phyloP scores from a whole-genome alignment of 306 rosid species.

The Crotalaria pallida region DNA sequence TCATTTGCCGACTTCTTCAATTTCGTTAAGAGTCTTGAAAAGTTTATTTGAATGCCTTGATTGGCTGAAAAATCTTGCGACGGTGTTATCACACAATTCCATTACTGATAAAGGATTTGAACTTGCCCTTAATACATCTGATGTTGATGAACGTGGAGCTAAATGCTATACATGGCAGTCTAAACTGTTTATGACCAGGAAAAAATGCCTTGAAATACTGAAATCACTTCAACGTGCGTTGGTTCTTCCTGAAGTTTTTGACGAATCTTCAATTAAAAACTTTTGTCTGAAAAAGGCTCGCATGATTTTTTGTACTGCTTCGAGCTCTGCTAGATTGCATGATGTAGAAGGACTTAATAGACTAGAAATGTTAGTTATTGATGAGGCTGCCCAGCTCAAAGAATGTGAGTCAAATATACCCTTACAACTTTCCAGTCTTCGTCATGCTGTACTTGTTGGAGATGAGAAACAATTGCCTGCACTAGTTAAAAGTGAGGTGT shows the following conservation, averaged over 20 bases:
- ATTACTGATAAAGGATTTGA: constrained; percentile 23
- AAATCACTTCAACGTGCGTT: constrained; percentile 22
- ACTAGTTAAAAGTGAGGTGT: constrained; percentile 40
- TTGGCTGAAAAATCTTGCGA: constrained; percentile 17
- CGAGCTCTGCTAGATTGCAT: constrained; percentile 39
- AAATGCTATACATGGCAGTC: constrained; percentile 20
- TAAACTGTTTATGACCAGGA: constrained; percentile 22
- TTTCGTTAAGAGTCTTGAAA: constrained; percentile 26
- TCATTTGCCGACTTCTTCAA: constrained; percentile 38
- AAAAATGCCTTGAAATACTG: constrained; percentile 33
- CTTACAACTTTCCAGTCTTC: constrained; percentile 35
- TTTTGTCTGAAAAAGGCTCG: constrained; percentile 32
- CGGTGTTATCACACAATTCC: constrained; percentile 9
- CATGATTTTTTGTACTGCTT: constrained; percentile 38
- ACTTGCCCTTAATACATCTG: constrained; percentile 12
- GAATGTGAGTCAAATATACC: constrained; percentile 43
- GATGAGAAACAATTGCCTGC: constrained; percentile 43
- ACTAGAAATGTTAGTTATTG: constrained; percentile 35
- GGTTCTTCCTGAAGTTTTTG: constrained; percentile 26
- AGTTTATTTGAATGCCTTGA: constrained; percentile 32
- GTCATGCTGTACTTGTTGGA: constrained; percentile 38
- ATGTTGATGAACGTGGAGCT: constrained; percentile 3
- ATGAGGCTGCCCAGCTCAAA: constrained; percentile 51
- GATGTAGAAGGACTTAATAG: constrained; percentile 16
- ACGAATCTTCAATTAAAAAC: constrained; percentile 21